These are phyloP conservation scores for Ailanthus altissimus DNA, from an alignment of 345 rosid species.

Conservation along the genomic window DNA sequence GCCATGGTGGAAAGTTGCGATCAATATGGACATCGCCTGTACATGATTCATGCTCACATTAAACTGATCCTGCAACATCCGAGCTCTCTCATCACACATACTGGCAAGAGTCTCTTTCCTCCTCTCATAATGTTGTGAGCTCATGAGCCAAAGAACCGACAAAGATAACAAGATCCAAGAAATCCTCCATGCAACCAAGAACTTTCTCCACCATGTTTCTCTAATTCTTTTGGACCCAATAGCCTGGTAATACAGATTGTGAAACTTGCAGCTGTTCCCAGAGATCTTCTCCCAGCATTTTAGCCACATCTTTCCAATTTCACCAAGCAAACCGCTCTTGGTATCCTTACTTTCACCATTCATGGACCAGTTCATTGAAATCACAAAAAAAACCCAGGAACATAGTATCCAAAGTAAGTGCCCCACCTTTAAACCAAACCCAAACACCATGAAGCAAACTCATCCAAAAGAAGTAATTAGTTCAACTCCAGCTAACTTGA, in stretches of 20 bases:
- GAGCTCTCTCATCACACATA: slow-evolving; percentile 97
- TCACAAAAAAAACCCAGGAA: slow-evolving; percentile 65
- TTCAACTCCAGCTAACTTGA: slow-evolving; percentile 32
- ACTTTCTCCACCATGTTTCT: slow-evolving; percentile 64
- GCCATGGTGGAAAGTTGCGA: slow-evolving; percentile 92
- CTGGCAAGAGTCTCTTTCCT: slow-evolving; percentile 76
- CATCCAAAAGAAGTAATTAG: slow-evolving; percentile 58
- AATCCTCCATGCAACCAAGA: slow-evolving; percentile 63
- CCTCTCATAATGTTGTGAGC: slow-evolving; percentile 72
- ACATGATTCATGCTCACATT: slow-evolving; percentile 98
- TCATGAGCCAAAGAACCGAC: slow-evolving; percentile 62
- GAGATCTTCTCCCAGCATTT: slow-evolving; percentile 62
- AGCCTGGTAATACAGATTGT: slow-evolving; percentile 50
- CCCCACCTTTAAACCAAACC: slow-evolving; percentile 83
- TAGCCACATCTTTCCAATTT: slow-evolving; percentile 58
- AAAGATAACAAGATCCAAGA: slow-evolving; percentile 48
- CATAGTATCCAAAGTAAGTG: slow-evolving; percentile 81
- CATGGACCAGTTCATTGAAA: slow-evolving; percentile 63
- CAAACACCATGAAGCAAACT: slow-evolving; percentile 71
- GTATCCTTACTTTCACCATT: slow-evolving; percentile 57
- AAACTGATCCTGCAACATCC: slow-evolving; percentile 98
- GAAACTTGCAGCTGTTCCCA: slow-evolving; percentile 50
- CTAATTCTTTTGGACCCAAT: slow-evolving; percentile 58
- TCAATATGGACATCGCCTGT: slow-evolving; percentile 94
- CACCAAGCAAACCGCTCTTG: slow-evolving; percentile 48